Base-by-base conservation (phyloP, 495 filamentous ascomycete species). In the Annulohypoxylon moriforme region DNA sequence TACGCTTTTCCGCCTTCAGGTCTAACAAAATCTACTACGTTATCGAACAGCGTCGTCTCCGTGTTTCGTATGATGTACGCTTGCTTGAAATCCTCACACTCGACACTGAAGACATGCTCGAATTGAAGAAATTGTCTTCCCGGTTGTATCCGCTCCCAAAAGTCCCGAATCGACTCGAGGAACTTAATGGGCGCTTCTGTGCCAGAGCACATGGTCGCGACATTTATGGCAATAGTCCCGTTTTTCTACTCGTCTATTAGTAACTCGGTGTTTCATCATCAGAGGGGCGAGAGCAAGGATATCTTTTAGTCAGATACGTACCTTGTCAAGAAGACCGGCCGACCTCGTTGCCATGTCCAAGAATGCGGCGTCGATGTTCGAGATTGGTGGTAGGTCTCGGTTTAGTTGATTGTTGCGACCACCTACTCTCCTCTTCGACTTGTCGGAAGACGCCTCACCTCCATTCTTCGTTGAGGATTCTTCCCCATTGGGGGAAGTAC, bases 181-280 rank as follows among this genome's bases (percentile, higher is more conserved):
- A 94, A 80, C 6, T n/a, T n/a, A n/a, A 97, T 78, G 10, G 93
- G 93, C 27, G 88, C 89, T 69, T 97, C 93, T 0, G 93, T 96
- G 3, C 93, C 93, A 10, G 92, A 94, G 73, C 93, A 97, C 75
- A 94, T 87, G 0, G 93, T 97, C 1, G 85, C 92, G 22, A 95
- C 85, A 1, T 85, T n/a, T n/a, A n/a, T n/a, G n/a, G 85, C 8
- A 95, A 63, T 34, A 20, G 78, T 14, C 1, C 60, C 27, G 33
- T 29, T 9, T 0, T 44, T 22, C 0, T 53, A 13, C 6, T 49
- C 16, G 1, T 18, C n/a, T 16, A 18, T 44, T 44, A 44, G 40
- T 18, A 18, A 18, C 16, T 20, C n/a, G 5, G 20, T 4, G n/a
- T 18, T 44, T 44, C 8, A 44, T 44, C 13, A 4, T 44, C 2